Evolutionary conservation across 768 basidiomycete genomes (phyloP), one percentile per base, ranked within the genome.

Genomic region (Tephrocybe sp.): DNA sequence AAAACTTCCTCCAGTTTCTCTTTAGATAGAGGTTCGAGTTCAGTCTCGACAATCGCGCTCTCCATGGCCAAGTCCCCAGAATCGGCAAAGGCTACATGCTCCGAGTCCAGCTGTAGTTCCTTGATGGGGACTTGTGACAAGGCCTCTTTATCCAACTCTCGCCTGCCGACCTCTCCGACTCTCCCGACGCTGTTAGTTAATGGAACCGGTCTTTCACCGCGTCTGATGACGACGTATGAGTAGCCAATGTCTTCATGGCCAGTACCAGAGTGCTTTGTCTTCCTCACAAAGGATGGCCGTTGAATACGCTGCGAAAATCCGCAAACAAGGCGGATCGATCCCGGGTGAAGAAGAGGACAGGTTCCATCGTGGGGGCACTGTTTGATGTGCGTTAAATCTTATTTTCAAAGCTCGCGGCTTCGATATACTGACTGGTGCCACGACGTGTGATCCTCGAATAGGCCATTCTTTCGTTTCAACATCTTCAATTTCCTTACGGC

Each of bases 291-390:
- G 9, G 76, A 70, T 9, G 96, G 94, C 19, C 91, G 80, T 62
- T 95, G 91, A 34, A 96, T 69, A 41, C 93, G 83, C 63, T 98
- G 96, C 7, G 83, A 80, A 69, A 95, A 97, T 15, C 87, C 84
- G 61, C 96, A 98, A 36, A 80, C 71, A 1, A 87, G 68, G 43
- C 74, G 70, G 22, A 60, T 69, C 7, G 76, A 64, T 28, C 82
- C 80, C n/a, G 77, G 71, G 52, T 75, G 71, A 60, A 80, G 75
- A 22, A 98, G 69, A 1, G 96, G 95, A 65, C 96, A 98, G 35
- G 74, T 72, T 19, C 77, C 76, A 62, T 98, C 95, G 60, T 98
- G 96, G 11, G 96, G 92, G 61, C 96, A 98, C 87, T 95, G 60
- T 53, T 56, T 41, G 30, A 43, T 9, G 15, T 30, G 36, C 16